These are phyloP conservation scores for Carex pumila DNA, from an alignment of 176 grass and related monocot species.

Conservation along the genomic window DNA sequence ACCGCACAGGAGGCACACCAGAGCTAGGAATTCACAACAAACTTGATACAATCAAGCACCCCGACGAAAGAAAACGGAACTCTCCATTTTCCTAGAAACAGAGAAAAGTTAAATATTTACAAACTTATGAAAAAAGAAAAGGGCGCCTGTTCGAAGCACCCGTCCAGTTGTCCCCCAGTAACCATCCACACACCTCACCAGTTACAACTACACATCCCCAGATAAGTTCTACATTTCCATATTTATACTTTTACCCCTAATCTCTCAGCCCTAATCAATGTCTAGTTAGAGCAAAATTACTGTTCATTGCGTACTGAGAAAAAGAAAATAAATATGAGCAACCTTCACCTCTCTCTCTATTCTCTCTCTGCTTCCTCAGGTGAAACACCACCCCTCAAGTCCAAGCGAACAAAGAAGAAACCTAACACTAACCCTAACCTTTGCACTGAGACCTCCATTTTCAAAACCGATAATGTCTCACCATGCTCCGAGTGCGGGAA, in stretches of 20 bases:
- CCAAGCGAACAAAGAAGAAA: neutral
- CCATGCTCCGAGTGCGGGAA: constrained; percentile 42
- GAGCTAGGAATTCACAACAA: neutral
- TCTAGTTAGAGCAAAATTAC: neutral
- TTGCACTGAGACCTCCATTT: neutral
- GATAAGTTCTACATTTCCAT: neutral
- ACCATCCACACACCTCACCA: neutral
- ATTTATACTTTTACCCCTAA: neutral
- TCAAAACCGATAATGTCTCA: neutral
- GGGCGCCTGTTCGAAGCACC: constrained; percentile 3
- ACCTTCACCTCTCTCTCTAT: neutral
- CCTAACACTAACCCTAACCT: constrained; percentile 7
- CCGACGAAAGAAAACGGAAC: neutral
- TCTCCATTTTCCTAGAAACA: neutral
- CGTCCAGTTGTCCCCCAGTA: neutral
- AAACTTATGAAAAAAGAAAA: neutral
- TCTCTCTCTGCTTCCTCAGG: neutral
- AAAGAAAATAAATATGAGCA: neutral
- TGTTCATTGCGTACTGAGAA: neutral
- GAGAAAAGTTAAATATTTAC: neutral
- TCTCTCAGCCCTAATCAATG: neutral
- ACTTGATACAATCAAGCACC: neutral
- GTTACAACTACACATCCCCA: neutral
- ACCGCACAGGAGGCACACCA: neutral
- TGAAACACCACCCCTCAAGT: neutral